phyloP scores from a whole-genome alignment of 805 yeast genomes.

The Dipodascus geniculatus region DNA sequence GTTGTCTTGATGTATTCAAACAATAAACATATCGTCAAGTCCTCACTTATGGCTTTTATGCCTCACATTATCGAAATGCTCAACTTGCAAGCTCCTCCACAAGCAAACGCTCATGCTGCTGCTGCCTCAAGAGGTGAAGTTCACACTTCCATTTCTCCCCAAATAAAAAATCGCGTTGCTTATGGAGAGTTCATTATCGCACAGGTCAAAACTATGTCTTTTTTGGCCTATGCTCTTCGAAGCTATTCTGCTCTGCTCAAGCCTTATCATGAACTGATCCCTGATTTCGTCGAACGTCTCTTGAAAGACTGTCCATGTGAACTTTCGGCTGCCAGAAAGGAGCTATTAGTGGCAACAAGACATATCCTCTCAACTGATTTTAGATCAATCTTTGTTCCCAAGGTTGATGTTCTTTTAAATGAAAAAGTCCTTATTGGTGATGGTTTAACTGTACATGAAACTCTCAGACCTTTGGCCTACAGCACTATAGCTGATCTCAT shows the following conservation, averaged over 20 bases:
- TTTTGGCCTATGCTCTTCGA: conserved; percentile 83
- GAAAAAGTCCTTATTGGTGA: conserved; percentile 83
- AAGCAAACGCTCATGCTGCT: conserved; percentile 45
- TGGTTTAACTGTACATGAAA: conserved; percentile 84
- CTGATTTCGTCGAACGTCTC: conserved; percentile 74
- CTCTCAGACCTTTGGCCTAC: conserved; percentile 85
- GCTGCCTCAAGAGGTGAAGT: conserved; percentile 44
- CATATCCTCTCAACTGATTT: conserved; percentile 90
- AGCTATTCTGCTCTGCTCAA: conserved; percentile 62
- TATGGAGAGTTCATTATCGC: conserved; percentile 84
- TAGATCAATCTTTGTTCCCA: conserved; percentile 69
- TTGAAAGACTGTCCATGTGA: conserved; percentile 95
- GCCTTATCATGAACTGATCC: conserved; percentile 51
- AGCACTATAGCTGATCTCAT: conserved; percentile 93
- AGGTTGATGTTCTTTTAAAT: conserved; percentile 73
- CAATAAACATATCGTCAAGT: conserved; percentile 60
- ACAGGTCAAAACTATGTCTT: conserved; percentile 93
- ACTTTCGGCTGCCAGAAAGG: conserved; percentile 82
- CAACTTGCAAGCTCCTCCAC: conserved; percentile 71
- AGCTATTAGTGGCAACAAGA: conserved; percentile 83
- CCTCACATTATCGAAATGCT: conserved; percentile 73
- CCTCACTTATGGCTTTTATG: conserved; percentile 62
- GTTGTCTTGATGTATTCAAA: conserved; percentile 87
- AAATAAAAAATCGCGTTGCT: conserved; percentile 60
- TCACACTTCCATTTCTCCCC: conserved; percentile 62